Conservation (phyloP, 2,329 filamentous ascomycete species). For the Onygenales sp. region DNA sequence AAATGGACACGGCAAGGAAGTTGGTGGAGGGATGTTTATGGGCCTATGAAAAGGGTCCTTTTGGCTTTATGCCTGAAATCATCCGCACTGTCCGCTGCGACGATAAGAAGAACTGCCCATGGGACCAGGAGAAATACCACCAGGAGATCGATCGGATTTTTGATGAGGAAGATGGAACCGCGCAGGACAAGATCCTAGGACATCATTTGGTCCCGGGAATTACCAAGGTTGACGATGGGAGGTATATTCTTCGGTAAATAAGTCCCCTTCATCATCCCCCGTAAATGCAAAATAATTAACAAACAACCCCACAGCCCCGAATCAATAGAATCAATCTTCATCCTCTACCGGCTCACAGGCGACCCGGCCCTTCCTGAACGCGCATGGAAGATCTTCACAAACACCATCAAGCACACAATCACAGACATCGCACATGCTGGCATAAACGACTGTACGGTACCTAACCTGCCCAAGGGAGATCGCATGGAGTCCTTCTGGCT, state of each 20-base stretch:
- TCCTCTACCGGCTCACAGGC: conserved; percentile 82
- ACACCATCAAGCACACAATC: conserved; percentile 57
- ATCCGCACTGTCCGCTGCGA: conserved; percentile 34
- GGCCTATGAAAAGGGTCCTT: conserved; percentile 39
- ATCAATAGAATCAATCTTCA: conserved; percentile 78
- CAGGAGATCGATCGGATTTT: not conserved
- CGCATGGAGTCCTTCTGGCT: conserved; percentile 85
- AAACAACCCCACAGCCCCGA: conserved; percentile 35
- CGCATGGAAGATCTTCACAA: conserved; percentile 75
- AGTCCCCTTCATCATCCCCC: not conserved
- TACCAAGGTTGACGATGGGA: not conserved
- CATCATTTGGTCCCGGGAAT: conserved; percentile 41
- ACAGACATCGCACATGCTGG: conserved; percentile 59
- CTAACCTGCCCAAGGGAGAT: conserved; percentile 35
- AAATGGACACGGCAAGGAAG: conserved; percentile 39
- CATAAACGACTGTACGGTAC: conserved; percentile 9
- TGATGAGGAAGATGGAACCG: not conserved
- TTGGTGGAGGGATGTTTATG: conserved; percentile 47
- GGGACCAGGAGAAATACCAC: not conserved
- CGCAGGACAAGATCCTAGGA: conserved; percentile 6
- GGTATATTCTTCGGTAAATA: not conserved
- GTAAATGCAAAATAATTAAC: not conserved
- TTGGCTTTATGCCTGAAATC: conserved; percentile 46
- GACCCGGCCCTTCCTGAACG: conserved; percentile 64
- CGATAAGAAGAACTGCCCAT: not conserved